Percentiles rank a stretch among this genome's conserved stretches.
These are phyloP conservation scores for Pseudocercospora fijiensis DNA, from an alignment of 2,329 filamentous ascomycete genomes.

Conservation along the genomic window DNA sequence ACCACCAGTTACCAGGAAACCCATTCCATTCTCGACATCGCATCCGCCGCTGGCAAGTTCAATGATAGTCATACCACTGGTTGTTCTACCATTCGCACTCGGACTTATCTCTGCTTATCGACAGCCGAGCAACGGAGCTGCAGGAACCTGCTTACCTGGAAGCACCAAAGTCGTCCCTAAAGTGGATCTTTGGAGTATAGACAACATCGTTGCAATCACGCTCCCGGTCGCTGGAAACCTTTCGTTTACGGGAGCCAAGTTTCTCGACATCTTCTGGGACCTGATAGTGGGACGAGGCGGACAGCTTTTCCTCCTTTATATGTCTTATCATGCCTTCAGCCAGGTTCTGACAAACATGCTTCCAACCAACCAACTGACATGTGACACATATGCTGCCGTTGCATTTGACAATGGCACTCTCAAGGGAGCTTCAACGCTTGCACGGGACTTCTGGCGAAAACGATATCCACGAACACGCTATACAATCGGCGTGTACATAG, in stretches of 20 bases:
- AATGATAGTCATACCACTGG: background rate
- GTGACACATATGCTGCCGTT: slow-evolving; percentile 5
- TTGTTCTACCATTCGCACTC: background rate
- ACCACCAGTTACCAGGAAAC: background rate
- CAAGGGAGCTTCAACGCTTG: background rate
- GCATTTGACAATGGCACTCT: slow-evolving; percentile 5
- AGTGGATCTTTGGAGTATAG: background rate
- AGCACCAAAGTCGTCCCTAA: background rate
- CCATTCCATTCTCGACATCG: background rate
- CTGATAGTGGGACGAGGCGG: slow-evolving; percentile 13
- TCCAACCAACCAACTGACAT: background rate
- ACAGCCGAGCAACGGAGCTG: background rate
- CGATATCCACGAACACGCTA: slow-evolving; percentile 4
- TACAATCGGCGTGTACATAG: background rate
- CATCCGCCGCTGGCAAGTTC: slow-evolving; percentile 1
- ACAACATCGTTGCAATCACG: background rate
- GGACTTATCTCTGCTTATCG: background rate
- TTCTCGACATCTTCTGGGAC: slow-evolving; percentile 16
- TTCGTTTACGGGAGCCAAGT: slow-evolving; percentile 14
- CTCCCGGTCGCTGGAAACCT: background rate
- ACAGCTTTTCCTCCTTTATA: slow-evolving; percentile 3
- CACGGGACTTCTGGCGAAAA: background rate
- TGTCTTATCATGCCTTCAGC: slow-evolving; percentile 6
- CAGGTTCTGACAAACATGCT: background rate
- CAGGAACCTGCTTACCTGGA: background rate